Evolutionary conservation across 306 rosid genomes (phyloP).

Genomic region (Prunus fruticosa): DNA sequence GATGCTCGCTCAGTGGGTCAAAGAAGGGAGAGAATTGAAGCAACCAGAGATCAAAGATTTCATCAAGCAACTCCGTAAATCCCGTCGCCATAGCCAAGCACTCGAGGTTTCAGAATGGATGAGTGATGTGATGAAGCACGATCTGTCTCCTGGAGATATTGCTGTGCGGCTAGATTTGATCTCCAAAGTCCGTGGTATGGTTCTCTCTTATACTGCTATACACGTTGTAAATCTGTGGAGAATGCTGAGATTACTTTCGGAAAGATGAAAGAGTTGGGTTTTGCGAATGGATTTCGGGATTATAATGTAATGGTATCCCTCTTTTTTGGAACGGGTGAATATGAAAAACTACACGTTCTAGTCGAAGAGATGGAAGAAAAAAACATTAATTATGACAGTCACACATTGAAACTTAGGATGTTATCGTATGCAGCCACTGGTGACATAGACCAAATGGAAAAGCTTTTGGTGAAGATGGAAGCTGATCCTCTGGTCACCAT

Average conservation of each 20-base stretch:
- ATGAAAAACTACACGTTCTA: constrained; percentile 37
- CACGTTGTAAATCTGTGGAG: constrained; percentile 41
- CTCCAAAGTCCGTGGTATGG: constrained; percentile 60
- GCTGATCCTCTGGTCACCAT: neutral
- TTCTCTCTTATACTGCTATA: constrained; percentile 49
- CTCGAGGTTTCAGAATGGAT: constrained; percentile 44
- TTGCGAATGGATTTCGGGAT: constrained; percentile 12
- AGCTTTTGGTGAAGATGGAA: neutral
- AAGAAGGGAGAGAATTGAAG: constrained; percentile 39
- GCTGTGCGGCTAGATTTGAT: constrained; percentile 27
- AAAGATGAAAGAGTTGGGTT: constrained; percentile 40
- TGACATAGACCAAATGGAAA: neutral
- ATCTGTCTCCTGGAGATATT: neutral
- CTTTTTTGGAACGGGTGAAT: constrained; percentile 45
- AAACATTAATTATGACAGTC: neutral
- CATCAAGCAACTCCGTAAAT: constrained; percentile 38
- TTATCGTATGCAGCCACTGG: neutral
- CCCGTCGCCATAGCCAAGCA: constrained; percentile 57
- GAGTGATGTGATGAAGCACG: neutral
- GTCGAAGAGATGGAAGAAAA: constrained; percentile 5
- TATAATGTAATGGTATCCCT: constrained; percentile 52
- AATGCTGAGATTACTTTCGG: constrained; percentile 55
- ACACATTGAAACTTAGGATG: too few species aligned
- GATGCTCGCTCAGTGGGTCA: constrained; percentile 53
- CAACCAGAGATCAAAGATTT: constrained; percentile 22